phyloP scores from a whole-genome alignment of 805 yeast genomes.

The Nakazawaea ishiwadae region DNA sequence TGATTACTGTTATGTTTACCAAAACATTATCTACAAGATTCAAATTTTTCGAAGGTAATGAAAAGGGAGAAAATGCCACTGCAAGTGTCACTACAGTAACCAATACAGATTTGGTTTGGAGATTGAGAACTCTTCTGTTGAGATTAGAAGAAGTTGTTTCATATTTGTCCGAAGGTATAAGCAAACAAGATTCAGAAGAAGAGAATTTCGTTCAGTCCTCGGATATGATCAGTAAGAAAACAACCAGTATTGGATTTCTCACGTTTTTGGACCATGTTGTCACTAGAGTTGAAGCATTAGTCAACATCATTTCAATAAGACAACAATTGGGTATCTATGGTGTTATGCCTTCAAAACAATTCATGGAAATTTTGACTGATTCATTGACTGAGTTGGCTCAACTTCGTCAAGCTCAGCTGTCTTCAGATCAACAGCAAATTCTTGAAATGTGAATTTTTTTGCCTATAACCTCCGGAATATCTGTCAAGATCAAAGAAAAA shows the following conservation, averaged over 20 bases:
- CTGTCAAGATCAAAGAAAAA: no score
- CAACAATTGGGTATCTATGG: slow-evolving; percentile 21
- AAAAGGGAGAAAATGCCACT: slow-evolving; percentile 16
- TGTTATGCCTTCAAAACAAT: slow-evolving; percentile 1
- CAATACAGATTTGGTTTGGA: slow-evolving; percentile 23
- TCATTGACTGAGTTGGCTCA: slow-evolving; percentile 6
- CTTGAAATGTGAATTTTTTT: no score
- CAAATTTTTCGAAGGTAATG: slow-evolving; percentile 34
- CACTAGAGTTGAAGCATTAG: slow-evolving; percentile 63
- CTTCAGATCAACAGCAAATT: neutral
- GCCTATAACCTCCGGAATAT: no score
- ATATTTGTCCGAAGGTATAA: slow-evolving; percentile 37
- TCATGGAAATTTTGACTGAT: slow-evolving; percentile 3
- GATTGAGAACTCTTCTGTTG: slow-evolving; percentile 48
- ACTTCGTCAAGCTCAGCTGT: neutral
- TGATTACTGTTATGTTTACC: slow-evolving; percentile 77
- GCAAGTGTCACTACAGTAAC: slow-evolving; percentile 23
- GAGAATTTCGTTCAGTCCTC: slow-evolving; percentile 19
- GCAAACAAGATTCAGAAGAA: slow-evolving; percentile 24
- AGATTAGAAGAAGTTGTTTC: slow-evolving; percentile 58
- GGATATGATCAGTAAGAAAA: slow-evolving; percentile 13
- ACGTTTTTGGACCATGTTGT: slow-evolving; percentile 59
- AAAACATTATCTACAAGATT: slow-evolving; percentile 55
- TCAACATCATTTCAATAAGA: slow-evolving; percentile 38
- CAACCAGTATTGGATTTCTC: slow-evolving; percentile 35